Evolutionary conservation across 257 asterid species (phyloP), one percentile per base, ranked within the genome.

Genomic region (Schizonepeta tenuifolia): DNA sequence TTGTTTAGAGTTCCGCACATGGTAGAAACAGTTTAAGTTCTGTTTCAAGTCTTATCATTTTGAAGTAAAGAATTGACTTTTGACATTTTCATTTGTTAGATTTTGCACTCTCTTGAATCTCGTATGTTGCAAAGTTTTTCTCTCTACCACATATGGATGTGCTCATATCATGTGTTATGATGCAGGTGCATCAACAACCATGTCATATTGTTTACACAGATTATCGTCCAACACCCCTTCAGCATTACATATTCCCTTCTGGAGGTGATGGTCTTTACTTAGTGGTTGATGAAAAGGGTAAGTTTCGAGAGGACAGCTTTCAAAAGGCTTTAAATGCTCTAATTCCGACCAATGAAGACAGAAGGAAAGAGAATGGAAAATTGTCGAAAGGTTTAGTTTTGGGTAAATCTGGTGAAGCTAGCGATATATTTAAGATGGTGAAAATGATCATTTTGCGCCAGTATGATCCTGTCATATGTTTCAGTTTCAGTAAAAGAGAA

Each of bases 401-500:
- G 75, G 97, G 98, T 72, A 95, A 84, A 87, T 81, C 89, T 4
- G 96, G 97, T 7, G 95, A 95, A 74, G 96, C 88, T 60, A 92
- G 95, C 73, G 99, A 95, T 75, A 95, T 95, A 70, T 92, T 95
- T 81, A 91, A 90, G 84, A 92, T 95, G 95, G 98, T 95, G 83
- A 95, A 95, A 83, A 95, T 90, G 99, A 92, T 92, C 75, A 88
- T 91, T 73, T 82, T 84, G 80, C 94, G 96, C 33, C 98, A 91
- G 72, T 95, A 95, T 78, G 99, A 95, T 83, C 99, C 99, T 55
- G 97, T 95, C 69, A 92, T 95, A 89, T 95, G 98, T 77, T 95
- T 95, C 83, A 95, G 99, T 83, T 95, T 95, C 90, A 95, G 99
- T 89, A 95, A 95, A 87, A 88, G 97, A 75, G 99, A 95, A 64